Evolutionary conservation across 441 rosid genomes (phyloP), one percentile per base, ranked within the genome.

Genomic region (Jatropha podagrica): DNA sequence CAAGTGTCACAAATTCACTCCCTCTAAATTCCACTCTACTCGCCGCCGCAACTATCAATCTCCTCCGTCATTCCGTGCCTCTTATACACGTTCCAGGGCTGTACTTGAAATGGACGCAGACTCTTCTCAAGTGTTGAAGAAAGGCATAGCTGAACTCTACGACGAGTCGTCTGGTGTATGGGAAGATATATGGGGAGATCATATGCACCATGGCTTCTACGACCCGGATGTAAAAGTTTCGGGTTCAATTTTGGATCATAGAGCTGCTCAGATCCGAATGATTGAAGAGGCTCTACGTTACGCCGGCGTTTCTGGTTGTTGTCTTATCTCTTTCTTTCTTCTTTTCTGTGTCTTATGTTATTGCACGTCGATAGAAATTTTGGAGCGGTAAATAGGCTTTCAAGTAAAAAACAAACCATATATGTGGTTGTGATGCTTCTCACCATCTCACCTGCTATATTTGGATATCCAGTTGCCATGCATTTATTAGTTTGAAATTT

Each of bases 171-270:
- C 97, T 0, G 89, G 87, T 3, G 0, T 86, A 15, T 94, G 97
- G 98, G 98, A 94, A 72, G 84, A 86, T 69, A 80, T 94, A 7
- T 94, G 98, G 98, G 98, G 98, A 38, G 94, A 91, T 73, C 98
- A 94, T 69, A 89, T 94, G 97, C 97, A 94, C 82, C 98, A 92
- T 64, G 98, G 98, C 18, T 94, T 85, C 74, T 94, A 94, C 76
- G 89, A 88, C 7, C 78, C 87, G 6, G 81, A 74, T 27, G 77
- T 83, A 26, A 48, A 79, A 15, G 86, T 69, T 72, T 77, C 87
- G 26, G 81, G 81, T 52, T 75, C 84, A 2, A 79, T 75, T 52
- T 76, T 91, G 13, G 86, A 78, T 73, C 97, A 94, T 67, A 85
- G 86, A 12, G 83, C 82, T 27, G 97, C 97, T 65, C 98, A 92